Conservation (phyloP, 169 alveolate species). For the Neospora caninum region DNA sequence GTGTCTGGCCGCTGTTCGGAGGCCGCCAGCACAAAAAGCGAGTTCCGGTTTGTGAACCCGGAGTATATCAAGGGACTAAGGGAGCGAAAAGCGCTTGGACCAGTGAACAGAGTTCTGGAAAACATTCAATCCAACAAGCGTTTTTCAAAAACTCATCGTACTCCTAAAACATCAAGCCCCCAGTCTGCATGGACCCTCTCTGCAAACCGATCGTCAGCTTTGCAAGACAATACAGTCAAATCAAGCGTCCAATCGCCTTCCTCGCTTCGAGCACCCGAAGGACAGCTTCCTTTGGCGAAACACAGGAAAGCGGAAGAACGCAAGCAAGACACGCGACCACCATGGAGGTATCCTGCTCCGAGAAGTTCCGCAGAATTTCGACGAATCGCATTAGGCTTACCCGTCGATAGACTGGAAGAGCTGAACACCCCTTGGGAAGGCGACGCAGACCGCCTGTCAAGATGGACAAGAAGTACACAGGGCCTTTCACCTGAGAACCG, state of each 20-base stretch:
- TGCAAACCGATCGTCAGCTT: not conserved
- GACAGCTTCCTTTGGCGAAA: not conserved
- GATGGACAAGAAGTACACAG: not conserved
- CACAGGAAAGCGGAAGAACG: not conserved
- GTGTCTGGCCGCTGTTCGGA: not conserved
- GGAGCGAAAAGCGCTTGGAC: not conserved
- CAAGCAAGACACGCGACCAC: not conserved
- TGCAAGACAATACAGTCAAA: not conserved
- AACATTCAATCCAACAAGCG: not conserved
- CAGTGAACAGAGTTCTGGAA: not conserved
- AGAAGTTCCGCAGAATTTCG: constrained; percentile 19
- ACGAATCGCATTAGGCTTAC: not conserved
- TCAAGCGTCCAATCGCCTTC: not conserved
- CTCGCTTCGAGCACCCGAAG: not conserved
- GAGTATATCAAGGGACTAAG: not conserved
- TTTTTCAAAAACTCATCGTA: not conserved
- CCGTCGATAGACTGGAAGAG: constrained; percentile 1
- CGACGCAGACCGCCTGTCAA: not conserved
- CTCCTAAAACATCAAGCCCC: not conserved
- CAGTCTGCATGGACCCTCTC: not conserved
- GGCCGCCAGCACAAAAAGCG: not conserved
- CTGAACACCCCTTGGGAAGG: not conserved
- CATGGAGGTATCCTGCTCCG: constrained; percentile 27
- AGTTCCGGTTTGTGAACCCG: not conserved
- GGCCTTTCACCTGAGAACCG: not conserved